Evolutionary conservation across 441 rosid species (phyloP), one percentile per base, ranked within the genome.

Genomic region (Flueggea neowawraea): DNA sequence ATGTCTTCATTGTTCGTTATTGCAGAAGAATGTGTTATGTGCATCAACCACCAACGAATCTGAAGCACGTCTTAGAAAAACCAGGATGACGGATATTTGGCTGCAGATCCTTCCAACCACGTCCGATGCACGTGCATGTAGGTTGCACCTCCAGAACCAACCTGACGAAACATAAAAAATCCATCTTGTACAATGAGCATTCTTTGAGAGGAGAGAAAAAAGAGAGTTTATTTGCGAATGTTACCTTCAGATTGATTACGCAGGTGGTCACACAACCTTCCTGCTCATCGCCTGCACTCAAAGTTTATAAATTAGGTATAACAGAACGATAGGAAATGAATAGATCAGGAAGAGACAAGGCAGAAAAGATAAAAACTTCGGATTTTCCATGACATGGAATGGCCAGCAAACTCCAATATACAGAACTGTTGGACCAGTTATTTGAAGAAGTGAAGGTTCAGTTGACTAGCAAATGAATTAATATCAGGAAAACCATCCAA

Each of bases 121-220:
- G 80, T 86, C 73, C 88, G 85, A 69, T 88, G 75, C 58, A 92
- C 61, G 63, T 86, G 89, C 78, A 81, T 59, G 68, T 82, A 86
- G 48, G 67, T 75, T 53, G 80, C 80, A 12, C 72, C 68, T 0
- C 54, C 32, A 64, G 55, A 62, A n/a, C 61, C 60, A n/a, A 63
- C 80, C 63, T 63, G 78, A 88, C 72, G 78, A 59, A 55, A 62
- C 43, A 22, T 54, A 33, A 16, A 60, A 48, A 22, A 39, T 36
- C 22, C 0, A 58, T 65, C 32, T 59, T 54, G 52, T 55, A 52
- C 14, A 39, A 22, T 4, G 41, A 57, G 49, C 53, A n/a, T 1
- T 55, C 44, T 31, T 63, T 31, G 9, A 2, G 16, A 32, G 39
- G 45, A 47, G 48, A 67, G 12, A 60, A 52, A 43, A 22, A 61